Percentiles rank a stretch among this genome's conserved stretches.
These are phyloP conservation scores for Acanthochlamys bracteata DNA, from an alignment of 106 monocot genomes.

Conservation along the genomic window DNA sequence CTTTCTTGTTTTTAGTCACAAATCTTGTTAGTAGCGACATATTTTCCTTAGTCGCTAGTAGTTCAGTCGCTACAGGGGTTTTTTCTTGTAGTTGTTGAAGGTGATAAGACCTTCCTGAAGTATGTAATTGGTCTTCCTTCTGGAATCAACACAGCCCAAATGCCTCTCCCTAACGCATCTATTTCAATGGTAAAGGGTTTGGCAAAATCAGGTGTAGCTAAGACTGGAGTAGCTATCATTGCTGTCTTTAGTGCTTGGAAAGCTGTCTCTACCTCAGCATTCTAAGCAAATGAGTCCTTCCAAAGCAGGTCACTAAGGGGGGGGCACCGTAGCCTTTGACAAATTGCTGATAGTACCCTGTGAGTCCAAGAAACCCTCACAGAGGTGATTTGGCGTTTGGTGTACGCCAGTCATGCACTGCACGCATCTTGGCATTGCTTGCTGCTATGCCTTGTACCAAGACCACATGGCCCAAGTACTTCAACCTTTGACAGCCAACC, in stretches of 20 bases:
- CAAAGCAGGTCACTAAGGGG: neutral
- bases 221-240: neutral
- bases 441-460: neutral
- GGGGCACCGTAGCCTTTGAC: neutral
- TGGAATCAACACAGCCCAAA: neutral
- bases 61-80: too few species aligned
- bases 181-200: conserved; percentile 1
- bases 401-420: neutral
- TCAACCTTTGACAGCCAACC: neutral
- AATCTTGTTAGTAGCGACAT: too few species aligned
- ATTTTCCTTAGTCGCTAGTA: too few species aligned
- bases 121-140: neutral
- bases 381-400: neutral
- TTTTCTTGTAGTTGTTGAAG: too few species aligned
- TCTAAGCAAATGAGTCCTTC: neutral
- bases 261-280: neutral
- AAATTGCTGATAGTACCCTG: neutral
- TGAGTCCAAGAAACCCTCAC: conserved; percentile 1
- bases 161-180: neutral
- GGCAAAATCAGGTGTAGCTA: neutral
- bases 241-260: neutral
- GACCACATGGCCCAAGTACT: conserved; percentile 4
- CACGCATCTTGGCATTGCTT: neutral
- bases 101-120: neutral
- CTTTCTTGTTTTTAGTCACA: too few species aligned